Conservation (phyloP, 768 basidiomycete genomes). For the Kwoniella pini region DNA sequence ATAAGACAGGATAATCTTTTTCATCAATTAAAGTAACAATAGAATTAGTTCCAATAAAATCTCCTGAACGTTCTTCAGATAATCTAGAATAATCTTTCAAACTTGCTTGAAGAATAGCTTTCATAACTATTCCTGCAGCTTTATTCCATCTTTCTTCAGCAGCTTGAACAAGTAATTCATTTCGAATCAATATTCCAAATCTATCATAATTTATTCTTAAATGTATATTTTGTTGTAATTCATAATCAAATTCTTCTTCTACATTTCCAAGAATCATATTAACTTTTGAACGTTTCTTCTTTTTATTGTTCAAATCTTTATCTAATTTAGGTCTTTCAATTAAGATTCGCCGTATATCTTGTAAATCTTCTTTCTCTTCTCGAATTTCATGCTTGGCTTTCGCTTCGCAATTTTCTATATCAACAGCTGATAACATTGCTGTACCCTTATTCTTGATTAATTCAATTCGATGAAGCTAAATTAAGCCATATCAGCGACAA, state of each 20-base stretch:
- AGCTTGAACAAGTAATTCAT: slow-evolving; percentile 74
- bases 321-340: slow-evolving; percentile 22
- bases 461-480: slow-evolving; percentile 14
- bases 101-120: slow-evolving; percentile 69
- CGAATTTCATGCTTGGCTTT: slow-evolving; percentile 23
- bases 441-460: slow-evolving; percentile 7
- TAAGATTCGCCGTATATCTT: slow-evolving; percentile 26
- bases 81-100: slow-evolving; percentile 27
- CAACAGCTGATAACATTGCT: slow-evolving; percentile 18
- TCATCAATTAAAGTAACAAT: slow-evolving; percentile 35
- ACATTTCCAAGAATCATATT: neutral
- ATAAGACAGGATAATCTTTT: slow-evolving; percentile 19
- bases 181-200: slow-evolving; percentile 83
- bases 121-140: slow-evolving; percentile 69
- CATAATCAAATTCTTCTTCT: slow-evolving; percentile 32
- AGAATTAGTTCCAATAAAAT: slow-evolving; percentile 28
- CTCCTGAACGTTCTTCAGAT: slow-evolving; percentile 23
- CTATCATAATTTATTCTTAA: slow-evolving; percentile 87
- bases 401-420: slow-evolving; percentile 16
- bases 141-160: slow-evolving; percentile 78
- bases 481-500: neutral
- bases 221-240: slow-evolving; percentile 66
- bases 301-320: slow-evolving; percentile 24
- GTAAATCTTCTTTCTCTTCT: slow-evolving; percentile 23
- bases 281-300: slow-evolving; percentile 52